Evolutionary conservation across 1,284 basidiomycete genomes (phyloP).

Genomic region (Ustilago sp.): DNA sequence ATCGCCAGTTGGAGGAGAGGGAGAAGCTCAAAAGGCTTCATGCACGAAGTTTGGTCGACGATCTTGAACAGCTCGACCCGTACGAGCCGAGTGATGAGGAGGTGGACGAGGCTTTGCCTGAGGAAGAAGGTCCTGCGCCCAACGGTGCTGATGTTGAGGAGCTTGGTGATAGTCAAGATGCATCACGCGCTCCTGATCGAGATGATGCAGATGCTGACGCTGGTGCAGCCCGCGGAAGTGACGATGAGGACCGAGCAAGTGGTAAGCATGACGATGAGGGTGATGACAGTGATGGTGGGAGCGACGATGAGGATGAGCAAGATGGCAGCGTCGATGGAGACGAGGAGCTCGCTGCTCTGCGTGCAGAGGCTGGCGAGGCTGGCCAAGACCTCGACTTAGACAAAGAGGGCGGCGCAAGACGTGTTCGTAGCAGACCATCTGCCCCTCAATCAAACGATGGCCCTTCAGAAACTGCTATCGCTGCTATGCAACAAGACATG

Average conservation of each 20-base stretch:
- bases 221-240: slow-evolving; percentile 7
- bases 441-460: slow-evolving; percentile 10
- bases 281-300: slow-evolving; percentile 40
- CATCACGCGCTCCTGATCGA: background rate
- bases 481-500: slow-evolving; percentile 37
- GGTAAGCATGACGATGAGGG: slow-evolving; percentile 26
- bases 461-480: slow-evolving; percentile 7
- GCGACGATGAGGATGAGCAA: slow-evolving; percentile 50
- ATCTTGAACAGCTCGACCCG: slow-evolving; percentile 51
- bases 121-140: slow-evolving; percentile 5
- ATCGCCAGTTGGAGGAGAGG: slow-evolving; percentile 51
- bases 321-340: slow-evolving; percentile 57
- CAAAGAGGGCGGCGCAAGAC: slow-evolving; percentile 22
- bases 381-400: slow-evolving; percentile 46
- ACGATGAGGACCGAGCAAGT: slow-evolving; percentile 14
- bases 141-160: slow-evolving; percentile 17
- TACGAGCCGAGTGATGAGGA: slow-evolving; percentile 55
- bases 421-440: slow-evolving; percentile 30
- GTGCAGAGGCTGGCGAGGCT: slow-evolving; percentile 50
- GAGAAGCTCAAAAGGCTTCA: slow-evolving; percentile 49
- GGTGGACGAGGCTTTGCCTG: slow-evolving; percentile 16
- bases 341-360: slow-evolving; percentile 62
- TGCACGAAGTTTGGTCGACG: slow-evolving; percentile 51
- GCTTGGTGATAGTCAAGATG: slow-evolving; percentile 7
- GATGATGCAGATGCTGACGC: slow-evolving; percentile 25